phyloP scores from a whole-genome alignment of 2,329 filamentous ascomycete genomes.

The Pseudogymnoascus sp. region DNA sequence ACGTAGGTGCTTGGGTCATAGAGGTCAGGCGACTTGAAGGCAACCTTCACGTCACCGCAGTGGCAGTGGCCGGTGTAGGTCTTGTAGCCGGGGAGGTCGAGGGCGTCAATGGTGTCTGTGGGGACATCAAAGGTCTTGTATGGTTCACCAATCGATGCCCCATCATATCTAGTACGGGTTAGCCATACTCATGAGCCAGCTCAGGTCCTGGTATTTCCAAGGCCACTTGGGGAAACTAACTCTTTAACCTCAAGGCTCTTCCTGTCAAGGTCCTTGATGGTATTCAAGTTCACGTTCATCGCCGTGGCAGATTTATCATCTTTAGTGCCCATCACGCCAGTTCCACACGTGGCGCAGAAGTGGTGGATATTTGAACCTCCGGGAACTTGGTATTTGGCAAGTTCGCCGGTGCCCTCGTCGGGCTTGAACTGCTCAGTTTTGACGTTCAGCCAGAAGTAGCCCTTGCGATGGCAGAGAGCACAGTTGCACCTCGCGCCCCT shows the following conservation, averaged over 20 bases:
- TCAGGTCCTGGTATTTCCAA: neutral
- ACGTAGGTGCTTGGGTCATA: neutral
- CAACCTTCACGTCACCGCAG: neutral
- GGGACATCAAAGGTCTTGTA: constrained; percentile 1
- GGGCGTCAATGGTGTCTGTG: neutral
- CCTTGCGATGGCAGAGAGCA: constrained; percentile 4
- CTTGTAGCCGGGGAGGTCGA: constrained; percentile 2
- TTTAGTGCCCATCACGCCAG: neutral
- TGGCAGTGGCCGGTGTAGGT: constrained; percentile 5
- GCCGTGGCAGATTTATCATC: neutral
- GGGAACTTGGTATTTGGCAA: neutral
- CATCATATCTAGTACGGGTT: neutral
- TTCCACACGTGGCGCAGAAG: constrained; percentile 5
- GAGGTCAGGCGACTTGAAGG: constrained; percentile 1
- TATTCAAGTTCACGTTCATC: neutral
- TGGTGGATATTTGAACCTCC: neutral
- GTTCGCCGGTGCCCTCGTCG: neutral
- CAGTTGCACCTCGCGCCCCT: neutral
- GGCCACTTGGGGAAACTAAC: neutral
- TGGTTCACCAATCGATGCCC: neutral
- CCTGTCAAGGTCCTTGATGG: neutral
- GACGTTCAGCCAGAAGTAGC: neutral
- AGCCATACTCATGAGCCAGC: neutral
- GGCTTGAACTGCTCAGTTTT: neutral
- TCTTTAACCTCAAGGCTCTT: neutral